Evolutionary conservation across 306 rosid genomes (phyloP).

Genomic region (Luffa acutangula): DNA sequence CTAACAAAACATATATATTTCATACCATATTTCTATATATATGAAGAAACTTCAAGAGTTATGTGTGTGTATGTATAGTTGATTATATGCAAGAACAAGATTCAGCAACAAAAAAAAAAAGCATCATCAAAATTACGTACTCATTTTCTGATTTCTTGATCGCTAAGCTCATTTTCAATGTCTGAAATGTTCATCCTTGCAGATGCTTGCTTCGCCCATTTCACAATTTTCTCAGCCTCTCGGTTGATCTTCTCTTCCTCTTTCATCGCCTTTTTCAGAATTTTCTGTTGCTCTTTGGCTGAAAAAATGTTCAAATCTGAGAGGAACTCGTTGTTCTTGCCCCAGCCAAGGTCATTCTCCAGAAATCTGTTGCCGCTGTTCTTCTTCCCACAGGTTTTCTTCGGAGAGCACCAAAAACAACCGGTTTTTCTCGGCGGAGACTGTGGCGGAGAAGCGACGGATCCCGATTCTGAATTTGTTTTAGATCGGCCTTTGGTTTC

Average conservation of each 20-base stretch:
- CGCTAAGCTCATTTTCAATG: conserved; percentile 58
- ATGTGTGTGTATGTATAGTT: neutral
- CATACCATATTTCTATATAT: neutral
- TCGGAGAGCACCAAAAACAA: conserved; percentile 76
- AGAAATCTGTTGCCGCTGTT: conserved; percentile 28
- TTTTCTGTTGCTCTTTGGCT: conserved; percentile 41
- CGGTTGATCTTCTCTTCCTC: conserved; percentile 60
- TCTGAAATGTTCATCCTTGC: conserved; percentile 35
- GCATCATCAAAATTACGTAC: neutral
- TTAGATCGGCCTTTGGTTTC: neutral
- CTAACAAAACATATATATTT: neutral
- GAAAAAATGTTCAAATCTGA: conserved; percentile 53
- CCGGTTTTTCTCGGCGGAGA: conserved; percentile 43
- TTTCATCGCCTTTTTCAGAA: conserved; percentile 58
- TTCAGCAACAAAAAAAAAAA: neutral
- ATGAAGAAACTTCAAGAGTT: neutral
- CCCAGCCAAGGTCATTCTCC: conserved; percentile 21
- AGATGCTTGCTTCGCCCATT: conserved; percentile 61
- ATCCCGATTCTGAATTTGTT: conserved; percentile 6
- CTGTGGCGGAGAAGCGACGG: conserved; percentile 19
- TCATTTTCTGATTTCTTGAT: conserved; percentile 17
- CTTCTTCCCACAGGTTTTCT: conserved; percentile 42
- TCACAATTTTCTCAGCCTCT: conserved; percentile 70
- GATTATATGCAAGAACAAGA: conserved; percentile 2
- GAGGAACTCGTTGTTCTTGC: conserved; percentile 32